Base-by-base conservation (phyloP, 208 protist species). In the Leishmania guyanensis region DNA sequence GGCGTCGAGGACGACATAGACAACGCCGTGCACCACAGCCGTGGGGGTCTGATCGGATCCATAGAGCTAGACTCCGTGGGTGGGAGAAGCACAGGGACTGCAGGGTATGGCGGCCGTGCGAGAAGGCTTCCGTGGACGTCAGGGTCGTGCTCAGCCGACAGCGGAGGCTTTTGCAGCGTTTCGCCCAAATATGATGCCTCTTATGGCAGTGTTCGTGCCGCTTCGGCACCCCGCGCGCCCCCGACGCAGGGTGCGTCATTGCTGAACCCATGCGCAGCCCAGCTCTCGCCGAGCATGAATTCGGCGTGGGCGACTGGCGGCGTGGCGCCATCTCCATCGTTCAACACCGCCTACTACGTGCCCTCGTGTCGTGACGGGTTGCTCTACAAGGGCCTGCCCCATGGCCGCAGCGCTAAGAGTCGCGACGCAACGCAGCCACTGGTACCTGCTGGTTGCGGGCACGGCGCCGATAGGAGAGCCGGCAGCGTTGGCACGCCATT, bases 351-450 rank as follows among this genome's bases (percentile, higher is more conserved):
- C 29, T 29, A 54, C 51, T 6, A 16, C 10, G 72, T 16, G 48
- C 51, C 43, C 39, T 36, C 29, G 51, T 36, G 16, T 17, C 29
- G 17, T 5, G 12, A 46, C 75, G 43, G 75, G 36, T 14, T 78
- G 22, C 75, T 69, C 60, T 68, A 78, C 46, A 36, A 78, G 58
- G 60, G 75, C 10, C 43, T 78, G 33, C 75, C 48, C 43, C 58
- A 58, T 64, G 60, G 46, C 17, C 5, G 22, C n/a, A 69, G 58
- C 75, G 36, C 53, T 12, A 51, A 48, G 16, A 39, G 58, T 17
- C 53, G 5, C 33, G 46, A 16, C 14, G 39, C 51, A 58, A 26
- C 75, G 3, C 60, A 58, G 60, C 22, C 39, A 33, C 29, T 56
- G 26, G 26, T 76, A n/a, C 53, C 72, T 39, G n/a, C 72, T 56